Percentiles rank a stretch among this genome's conserved stretches.
Evolutionary conservation across 371 early-diverging fungal species (phyloP).

Genomic region (Funneliformis caledonium): DNA sequence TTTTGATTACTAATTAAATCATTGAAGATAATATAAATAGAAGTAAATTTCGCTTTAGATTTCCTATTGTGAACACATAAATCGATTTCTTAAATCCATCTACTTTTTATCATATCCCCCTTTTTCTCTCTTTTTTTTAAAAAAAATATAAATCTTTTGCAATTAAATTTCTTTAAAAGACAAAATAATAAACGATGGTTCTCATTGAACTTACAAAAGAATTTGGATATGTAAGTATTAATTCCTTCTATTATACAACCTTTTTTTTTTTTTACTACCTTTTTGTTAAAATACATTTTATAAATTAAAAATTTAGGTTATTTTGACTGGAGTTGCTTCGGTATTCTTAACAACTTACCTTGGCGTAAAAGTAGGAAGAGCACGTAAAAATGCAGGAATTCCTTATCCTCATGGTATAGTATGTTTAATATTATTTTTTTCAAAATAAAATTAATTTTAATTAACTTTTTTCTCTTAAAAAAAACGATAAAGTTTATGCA

Average conservation of each 20-base stretch:
- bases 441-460: conserved; percentile 45
- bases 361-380: conserved; percentile 53
- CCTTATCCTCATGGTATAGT: conserved; percentile 64
- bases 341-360: neutral
- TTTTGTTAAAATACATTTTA: neutral
- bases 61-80: too few relatives aligned
- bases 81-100: too few relatives aligned
- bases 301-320: neutral
- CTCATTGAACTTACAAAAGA: conserved; percentile 6
- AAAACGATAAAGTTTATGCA: conserved; percentile 55
- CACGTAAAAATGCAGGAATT: conserved; percentile 63
- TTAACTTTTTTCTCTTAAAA: neutral
- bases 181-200: neutral
- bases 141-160: too few relatives aligned
- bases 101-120: too few relatives aligned
- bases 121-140: neutral
- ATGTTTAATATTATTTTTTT: neutral
- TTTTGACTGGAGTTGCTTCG: neutral
- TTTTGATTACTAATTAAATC: too few relatives aligned
- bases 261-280: neutral
- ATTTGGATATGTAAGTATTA: conserved; percentile 31
- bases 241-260: neutral
- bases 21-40: too few relatives aligned
- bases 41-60: too few relatives aligned
- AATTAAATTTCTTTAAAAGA: neutral